Base-by-base conservation (phyloP, 305 asterid species). In the Rubia balearica region DNA sequence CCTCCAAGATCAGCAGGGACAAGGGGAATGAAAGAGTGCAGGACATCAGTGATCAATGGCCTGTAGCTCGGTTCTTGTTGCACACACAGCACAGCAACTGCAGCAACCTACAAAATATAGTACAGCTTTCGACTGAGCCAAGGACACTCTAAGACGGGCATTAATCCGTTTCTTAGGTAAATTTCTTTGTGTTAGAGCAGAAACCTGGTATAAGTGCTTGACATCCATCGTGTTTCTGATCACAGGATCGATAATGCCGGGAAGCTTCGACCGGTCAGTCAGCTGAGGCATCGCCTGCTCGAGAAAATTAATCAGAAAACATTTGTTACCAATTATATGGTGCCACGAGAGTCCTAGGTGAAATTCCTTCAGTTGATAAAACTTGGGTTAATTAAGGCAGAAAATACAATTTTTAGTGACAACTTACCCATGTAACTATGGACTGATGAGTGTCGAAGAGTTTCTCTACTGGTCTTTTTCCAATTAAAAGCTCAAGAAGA, bases 51-150 rank as follows among this genome's bases (percentile, higher is more conserved):
- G 72, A 92, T 92, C 80, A 92, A 75, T 16, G 98, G 98, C 63
- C 98, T 78, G 56, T 92, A 92, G 74, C 98, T 87, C 42, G 98
- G 97, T 81, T 92, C 98, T 3, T 92, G 96, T 74, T 92, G 98
- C 71, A 92, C 92, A 71, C 98, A 92, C 14, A 92, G 83, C 81
- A 90, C 96, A 13, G 96, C 97, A 72, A 92, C 87, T 27, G 98
- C 98, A 70, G 97, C 98, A 85, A 92, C 98, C 98, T 92, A 81
- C 59, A 12, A 51, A 42, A 36, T 71, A 43, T 13, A 65, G 57
- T 19, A 61, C 17, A 24, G 36, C 9, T 42, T 38, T 42, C 17
- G 38, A 74, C 5, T 61, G 64, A 56, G 38, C 19, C 74, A 71
- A 55, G 21, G 19, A 40, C 60, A 53, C 27, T 42, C 53, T 36